These are phyloP conservation scores for Fonsecaea pugnacius DNA, from an alignment of 2,329 filamentous ascomycete species.

Conservation along the genomic window DNA sequence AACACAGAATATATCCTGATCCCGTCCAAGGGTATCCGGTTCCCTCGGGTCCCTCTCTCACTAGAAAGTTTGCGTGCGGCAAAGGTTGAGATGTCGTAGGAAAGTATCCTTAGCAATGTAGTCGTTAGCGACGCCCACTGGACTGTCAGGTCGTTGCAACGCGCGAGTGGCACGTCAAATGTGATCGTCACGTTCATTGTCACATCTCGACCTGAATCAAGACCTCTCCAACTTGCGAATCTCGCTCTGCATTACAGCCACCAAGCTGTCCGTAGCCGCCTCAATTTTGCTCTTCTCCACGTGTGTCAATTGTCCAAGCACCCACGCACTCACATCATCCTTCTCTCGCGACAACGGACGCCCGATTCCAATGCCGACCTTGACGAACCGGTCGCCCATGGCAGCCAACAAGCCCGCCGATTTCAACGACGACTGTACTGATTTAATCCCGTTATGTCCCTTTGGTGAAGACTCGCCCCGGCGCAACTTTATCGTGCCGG, in stretches of 20 bases:
- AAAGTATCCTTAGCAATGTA: not conserved
- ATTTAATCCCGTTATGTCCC: slow-evolving; percentile 77
- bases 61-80: not conserved
- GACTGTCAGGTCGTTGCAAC: not conserved
- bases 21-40: not conserved
- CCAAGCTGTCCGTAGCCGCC: slow-evolving; percentile 52
- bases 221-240: slow-evolving; percentile 29
- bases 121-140: no score
- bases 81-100: not conserved
- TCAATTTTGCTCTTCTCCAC: slow-evolving; percentile 59
- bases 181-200: not conserved
- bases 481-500: slow-evolving; percentile 70
- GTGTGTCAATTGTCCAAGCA: slow-evolving; percentile 69
- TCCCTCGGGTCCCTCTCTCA: not conserved
- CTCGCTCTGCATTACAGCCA: slow-evolving; percentile 59
- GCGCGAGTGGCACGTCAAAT: not conserved
- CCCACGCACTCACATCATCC: slow-evolving; percentile 73
- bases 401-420: slow-evolving; percentile 46
- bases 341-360: slow-evolving; percentile 70
- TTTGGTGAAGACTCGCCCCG: slow-evolving; percentile 62
- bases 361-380: slow-evolving; percentile 86
- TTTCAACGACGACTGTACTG: slow-evolving; percentile 48
- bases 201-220: not conserved
- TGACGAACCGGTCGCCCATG: slow-evolving; percentile 58
- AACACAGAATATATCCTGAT: no score